A percentile compares a stretch with the other conserved stretches of the same genome.
These are phyloP conservation scores for Cladosporium sphaerospermum DNA, from an alignment of 2,329 filamentous ascomycete genomes.

Conservation along the genomic window DNA sequence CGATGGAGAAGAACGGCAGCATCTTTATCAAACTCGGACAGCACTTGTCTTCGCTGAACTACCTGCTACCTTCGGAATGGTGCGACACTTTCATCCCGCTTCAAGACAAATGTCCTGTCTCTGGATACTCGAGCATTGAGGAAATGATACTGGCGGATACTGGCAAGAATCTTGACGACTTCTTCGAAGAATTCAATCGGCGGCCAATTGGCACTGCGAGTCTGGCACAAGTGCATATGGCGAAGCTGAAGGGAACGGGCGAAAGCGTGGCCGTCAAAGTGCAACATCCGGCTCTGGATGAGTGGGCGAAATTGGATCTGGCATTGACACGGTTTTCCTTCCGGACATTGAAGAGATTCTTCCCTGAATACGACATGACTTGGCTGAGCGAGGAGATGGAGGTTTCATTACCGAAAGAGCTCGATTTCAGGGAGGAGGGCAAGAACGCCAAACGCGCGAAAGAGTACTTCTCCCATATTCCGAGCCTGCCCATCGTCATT, in stretches of 20 bases:
- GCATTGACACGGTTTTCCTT: slow-evolving; percentile 85
- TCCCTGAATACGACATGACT: slow-evolving; percentile 94
- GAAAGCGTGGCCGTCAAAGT: slow-evolving; percentile 93
- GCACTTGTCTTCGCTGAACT: slow-evolving; percentile 93
- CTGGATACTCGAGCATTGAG: slow-evolving; percentile 71
- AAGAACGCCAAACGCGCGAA: slow-evolving; percentile 73
- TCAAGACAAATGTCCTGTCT: slow-evolving; percentile 92
- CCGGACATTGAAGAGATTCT: slow-evolving; percentile 80
- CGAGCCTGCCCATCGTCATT: slow-evolving; percentile 74
- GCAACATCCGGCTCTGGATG: slow-evolving; percentile 81
- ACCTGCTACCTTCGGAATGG: slow-evolving; percentile 86
- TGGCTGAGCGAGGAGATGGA: slow-evolving; percentile 96
- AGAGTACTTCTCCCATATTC: slow-evolving; percentile 71
- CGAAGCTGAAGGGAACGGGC: slow-evolving; percentile 72
- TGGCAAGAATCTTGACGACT: slow-evolving; percentile 67
- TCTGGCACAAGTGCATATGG: slow-evolving; percentile 88
- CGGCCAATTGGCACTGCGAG: slow-evolving; percentile 87
- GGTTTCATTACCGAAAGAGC: slow-evolving; percentile 77
- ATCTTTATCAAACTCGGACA: slow-evolving; percentile 98
- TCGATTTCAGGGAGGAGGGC: slow-evolving; percentile 83
- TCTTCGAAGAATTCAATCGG: slow-evolving; percentile 77
- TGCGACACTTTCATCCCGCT: slow-evolving; percentile 91
- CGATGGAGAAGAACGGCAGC: slow-evolving; percentile 91
- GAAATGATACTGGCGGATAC: slow-evolving; percentile 83
- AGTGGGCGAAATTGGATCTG: slow-evolving; percentile 86